Conservation (phyloP, 1,139 yeast species). For the Pichia norvegensis region DNA sequence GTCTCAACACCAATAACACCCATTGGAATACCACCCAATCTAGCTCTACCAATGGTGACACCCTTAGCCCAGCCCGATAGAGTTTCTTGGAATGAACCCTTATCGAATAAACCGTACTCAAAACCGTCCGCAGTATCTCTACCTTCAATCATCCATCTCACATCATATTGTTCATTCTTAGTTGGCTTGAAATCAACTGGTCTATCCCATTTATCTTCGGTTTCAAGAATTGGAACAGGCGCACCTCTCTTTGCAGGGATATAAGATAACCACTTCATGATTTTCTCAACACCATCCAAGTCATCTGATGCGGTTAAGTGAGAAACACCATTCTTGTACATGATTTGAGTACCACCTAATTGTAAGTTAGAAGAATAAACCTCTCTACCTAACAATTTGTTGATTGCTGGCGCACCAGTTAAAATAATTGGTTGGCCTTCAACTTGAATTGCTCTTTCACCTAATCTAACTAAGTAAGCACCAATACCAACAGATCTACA, state of each 20-base stretch:
- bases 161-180: slow-evolving; percentile 73
- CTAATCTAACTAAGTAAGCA: slow-evolving; percentile 93
- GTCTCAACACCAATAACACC: slow-evolving; percentile 98
- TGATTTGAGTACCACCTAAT: slow-evolving; percentile 97
- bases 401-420: slow-evolving; percentile 98
- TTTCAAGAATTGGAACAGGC: slow-evolving; percentile 86
- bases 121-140: slow-evolving; percentile 61
- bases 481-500: slow-evolving; percentile 99
- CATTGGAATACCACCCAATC: slow-evolving; percentile 96
- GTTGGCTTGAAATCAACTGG: slow-evolving; percentile 76
- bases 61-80: slow-evolving; percentile 98
- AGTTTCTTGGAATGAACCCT: slow-evolving; percentile 92
- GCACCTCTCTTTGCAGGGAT: slow-evolving; percentile 84
- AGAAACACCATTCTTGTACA: slow-evolving; percentile 97
- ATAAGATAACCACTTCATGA: slow-evolving; percentile 93
- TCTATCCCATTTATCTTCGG: slow-evolving; percentile 88
- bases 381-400: slow-evolving; percentile 92
- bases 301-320: slow-evolving; percentile 94
- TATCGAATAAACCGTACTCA: slow-evolving; percentile 85
- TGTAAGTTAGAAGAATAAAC: slow-evolving; percentile 95
- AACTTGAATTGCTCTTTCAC: slow-evolving; percentile 97
- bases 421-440: slow-evolving; percentile 98
- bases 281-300: slow-evolving; percentile 91
- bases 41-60: slow-evolving; percentile 97
- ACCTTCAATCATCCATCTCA: slow-evolving; percentile 92